These are phyloP conservation scores for Aquilaria agallochum DNA, from an alignment of 441 rosid species.

Conservation along the genomic window DNA sequence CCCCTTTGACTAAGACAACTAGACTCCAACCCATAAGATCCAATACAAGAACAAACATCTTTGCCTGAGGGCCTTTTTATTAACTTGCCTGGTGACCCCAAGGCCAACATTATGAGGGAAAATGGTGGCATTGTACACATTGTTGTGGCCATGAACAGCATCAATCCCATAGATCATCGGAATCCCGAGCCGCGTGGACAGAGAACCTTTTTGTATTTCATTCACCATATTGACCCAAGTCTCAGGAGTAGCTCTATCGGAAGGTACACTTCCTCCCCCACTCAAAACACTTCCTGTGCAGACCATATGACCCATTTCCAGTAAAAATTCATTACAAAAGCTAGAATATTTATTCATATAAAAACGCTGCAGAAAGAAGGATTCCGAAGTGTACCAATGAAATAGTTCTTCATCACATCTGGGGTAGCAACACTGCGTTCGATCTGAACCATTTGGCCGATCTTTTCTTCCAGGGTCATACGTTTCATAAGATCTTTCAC, in stretches of 20 bases:
- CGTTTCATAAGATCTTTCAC: constrained; percentile 44
- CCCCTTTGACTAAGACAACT: too few species aligned
- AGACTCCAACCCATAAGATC: too few species aligned
- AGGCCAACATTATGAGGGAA: constrained; percentile 41
- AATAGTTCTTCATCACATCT: constrained; percentile 47
- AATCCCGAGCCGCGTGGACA: constrained; percentile 34
- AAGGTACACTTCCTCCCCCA: constrained; percentile 37
- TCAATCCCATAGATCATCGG: constrained; percentile 37
- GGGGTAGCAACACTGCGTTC: constrained; percentile 47
- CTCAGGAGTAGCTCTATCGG: constrained; percentile 25
- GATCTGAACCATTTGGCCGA: constrained; percentile 68
- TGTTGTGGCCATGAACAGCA: constrained; percentile 30
- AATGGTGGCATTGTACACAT: constrained; percentile 23
- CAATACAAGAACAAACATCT: too few species aligned
- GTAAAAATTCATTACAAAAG: neutral
- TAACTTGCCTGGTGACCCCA: constrained; percentile 33
- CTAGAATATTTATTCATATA: too few species aligned
- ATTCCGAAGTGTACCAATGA: constrained; percentile 29
- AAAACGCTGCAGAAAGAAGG: neutral
- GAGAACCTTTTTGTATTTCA: constrained; percentile 26
- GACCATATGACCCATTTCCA: neutral
- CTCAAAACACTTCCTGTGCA: constrained; percentile 31
- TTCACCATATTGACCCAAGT: constrained; percentile 35
- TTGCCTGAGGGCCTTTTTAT: neutral
- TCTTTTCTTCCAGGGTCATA: constrained; percentile 57